Percentiles rank a stretch among this genome's conserved stretches.
phyloP scores from a whole-genome alignment of 2,329 filamentous ascomycete genomes.

The Pleoardoris graminearum region DNA sequence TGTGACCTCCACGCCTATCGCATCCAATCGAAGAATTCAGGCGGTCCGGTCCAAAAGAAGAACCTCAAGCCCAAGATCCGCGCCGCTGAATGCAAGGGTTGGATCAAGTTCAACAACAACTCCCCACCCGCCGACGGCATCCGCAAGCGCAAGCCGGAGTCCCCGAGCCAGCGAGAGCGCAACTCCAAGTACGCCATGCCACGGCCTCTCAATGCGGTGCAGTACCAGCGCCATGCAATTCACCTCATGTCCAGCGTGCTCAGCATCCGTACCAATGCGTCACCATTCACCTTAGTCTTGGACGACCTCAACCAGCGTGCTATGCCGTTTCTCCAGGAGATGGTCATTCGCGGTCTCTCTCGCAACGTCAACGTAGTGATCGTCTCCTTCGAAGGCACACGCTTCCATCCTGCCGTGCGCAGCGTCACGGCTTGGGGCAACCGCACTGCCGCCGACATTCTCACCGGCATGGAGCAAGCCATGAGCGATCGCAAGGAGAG shows the following conservation, averaged over 20 bases:
- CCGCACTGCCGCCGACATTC: constrained; percentile 61
- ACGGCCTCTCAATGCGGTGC: constrained; percentile 42
- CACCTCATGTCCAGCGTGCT: constrained; percentile 82
- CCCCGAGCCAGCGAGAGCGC: not conserved
- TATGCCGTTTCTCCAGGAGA: constrained; percentile 70
- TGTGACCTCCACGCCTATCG: constrained; percentile 8
- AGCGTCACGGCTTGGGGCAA: constrained; percentile 67
- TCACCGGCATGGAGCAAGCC: constrained; percentile 23
- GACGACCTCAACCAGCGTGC: constrained; percentile 85
- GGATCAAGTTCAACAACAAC: constrained; percentile 25
- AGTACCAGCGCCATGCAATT: constrained; percentile 81
- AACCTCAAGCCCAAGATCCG: not conserved
- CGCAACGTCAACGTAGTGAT: constrained; percentile 69
- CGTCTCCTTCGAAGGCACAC: constrained; percentile 75
- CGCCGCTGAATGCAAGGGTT: constrained; percentile 11
- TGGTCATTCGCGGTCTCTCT: constrained; percentile 65
- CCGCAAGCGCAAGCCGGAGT: constrained; percentile 18
- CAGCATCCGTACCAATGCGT: constrained; percentile 75
- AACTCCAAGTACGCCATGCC: constrained; percentile 20
- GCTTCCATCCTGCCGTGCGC: constrained; percentile 64
- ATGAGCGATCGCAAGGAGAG: constrained; percentile 31
- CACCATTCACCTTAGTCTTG: constrained; percentile 82
- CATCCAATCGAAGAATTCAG: not conserved
- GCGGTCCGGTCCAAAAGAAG: not conserved
- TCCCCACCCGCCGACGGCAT: constrained; percentile 7